Evolutionary conservation across 2,329 filamentous ascomycete genomes (phyloP).

Genomic region (Calonectria fujianensis): DNA sequence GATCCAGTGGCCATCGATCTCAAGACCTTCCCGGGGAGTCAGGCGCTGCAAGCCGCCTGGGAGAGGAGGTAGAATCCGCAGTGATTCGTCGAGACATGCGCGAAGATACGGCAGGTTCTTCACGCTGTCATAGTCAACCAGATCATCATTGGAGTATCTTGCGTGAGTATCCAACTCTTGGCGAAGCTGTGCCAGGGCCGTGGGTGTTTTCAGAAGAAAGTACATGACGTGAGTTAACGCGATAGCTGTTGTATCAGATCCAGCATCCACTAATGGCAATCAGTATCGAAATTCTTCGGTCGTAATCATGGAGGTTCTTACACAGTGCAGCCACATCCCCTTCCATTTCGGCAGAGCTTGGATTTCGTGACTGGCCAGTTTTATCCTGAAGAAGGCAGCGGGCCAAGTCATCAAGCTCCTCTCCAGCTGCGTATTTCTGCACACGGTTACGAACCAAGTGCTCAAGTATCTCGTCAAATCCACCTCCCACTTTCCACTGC

Average conservation of each 20-base stretch:
- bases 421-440: slow-evolving; percentile 59
- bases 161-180: slow-evolving; percentile 68
- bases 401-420: slow-evolving; percentile 77
- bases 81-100: slow-evolving; percentile 69
- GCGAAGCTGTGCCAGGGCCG: slow-evolving; percentile 61
- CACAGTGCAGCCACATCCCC: slow-evolving; percentile 67
- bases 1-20: slow-evolving; percentile 57
- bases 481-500: slow-evolving; percentile 54
- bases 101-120: slow-evolving; percentile 71
- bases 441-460: slow-evolving; percentile 61
- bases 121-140: slow-evolving; percentile 70
- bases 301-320: not conserved
- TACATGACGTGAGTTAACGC: slow-evolving; percentile 72
- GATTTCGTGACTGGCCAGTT: slow-evolving; percentile 62
- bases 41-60: slow-evolving; percentile 52
- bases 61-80: slow-evolving; percentile 59
- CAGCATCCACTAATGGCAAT: slow-evolving; percentile 70
- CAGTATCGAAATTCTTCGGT: not conserved
- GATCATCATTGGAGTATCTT: slow-evolving; percentile 60
- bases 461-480: slow-evolving; percentile 62
- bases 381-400: slow-evolving; percentile 70
- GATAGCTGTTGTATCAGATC: slow-evolving; percentile 68
- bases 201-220: slow-evolving; percentile 69
- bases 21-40: slow-evolving; percentile 56
- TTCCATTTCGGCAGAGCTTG: slow-evolving; percentile 74